These are phyloP conservation scores for Leishmania braziliensis DNA, from an alignment of 208 protist genomes.

Conservation along the genomic window DNA sequence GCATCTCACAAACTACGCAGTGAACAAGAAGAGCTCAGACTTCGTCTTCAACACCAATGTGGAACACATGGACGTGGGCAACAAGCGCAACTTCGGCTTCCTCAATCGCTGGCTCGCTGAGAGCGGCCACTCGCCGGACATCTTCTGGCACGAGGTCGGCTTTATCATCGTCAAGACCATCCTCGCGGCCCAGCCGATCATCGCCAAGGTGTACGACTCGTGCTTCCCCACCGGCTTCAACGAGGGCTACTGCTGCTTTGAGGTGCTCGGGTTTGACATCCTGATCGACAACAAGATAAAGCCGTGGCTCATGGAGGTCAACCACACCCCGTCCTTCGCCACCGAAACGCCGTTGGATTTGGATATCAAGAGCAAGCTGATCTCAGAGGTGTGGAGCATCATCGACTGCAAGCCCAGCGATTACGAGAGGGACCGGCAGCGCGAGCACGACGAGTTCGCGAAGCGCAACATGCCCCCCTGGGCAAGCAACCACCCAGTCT, in stretches of 20 bases:
- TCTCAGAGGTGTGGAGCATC: conserved; percentile 90
- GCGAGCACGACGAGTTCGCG: conserved; percentile 78
- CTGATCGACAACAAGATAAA: conserved; percentile 92
- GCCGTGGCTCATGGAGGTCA: conserved; percentile 97
- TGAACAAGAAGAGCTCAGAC: conserved; percentile 94
- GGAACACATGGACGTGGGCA: conserved; percentile 73
- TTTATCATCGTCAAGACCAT: conserved; percentile 93
- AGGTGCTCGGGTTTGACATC: conserved; percentile 97
- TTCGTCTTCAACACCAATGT: conserved; percentile 92
- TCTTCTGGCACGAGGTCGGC: conserved; percentile 80
- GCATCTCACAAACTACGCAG: conserved; percentile 98
- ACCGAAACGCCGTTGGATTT: conserved; percentile 93
- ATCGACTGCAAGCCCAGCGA: conserved; percentile 83
- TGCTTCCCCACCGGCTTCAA: conserved; percentile 89
- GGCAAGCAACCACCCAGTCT: conserved; percentile 47
- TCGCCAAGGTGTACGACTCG: conserved; percentile 90
- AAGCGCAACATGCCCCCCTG: conserved; percentile 76
- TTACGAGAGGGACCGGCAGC: conserved; percentile 55
- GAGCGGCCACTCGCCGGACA: conserved; percentile 50
- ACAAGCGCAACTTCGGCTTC: conserved; percentile 93
- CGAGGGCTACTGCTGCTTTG: conserved; percentile 94
- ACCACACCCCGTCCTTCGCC: conserved; percentile 95
- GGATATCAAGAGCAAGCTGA: conserved; percentile 90
- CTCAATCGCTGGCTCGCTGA: conserved; percentile 85
- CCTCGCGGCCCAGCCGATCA: conserved; percentile 91